phyloP scores from a whole-genome alignment of 257 asterid species.

The Gentiana dahurica region DNA sequence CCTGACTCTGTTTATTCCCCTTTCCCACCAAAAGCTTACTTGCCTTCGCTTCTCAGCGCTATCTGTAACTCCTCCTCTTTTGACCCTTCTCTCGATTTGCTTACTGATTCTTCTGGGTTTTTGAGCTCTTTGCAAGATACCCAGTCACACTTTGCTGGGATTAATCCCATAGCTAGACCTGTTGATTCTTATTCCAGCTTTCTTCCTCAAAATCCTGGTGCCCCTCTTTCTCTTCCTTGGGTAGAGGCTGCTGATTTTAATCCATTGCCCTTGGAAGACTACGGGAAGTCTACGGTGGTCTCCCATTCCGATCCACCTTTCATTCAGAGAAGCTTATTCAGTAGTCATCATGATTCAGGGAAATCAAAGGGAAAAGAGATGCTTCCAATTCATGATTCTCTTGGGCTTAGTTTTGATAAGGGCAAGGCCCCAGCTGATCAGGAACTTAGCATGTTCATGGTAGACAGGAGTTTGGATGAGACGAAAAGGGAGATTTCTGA shows the following conservation, averaged over 20 bases:
- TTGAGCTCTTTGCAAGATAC: slow-evolving; percentile 1
- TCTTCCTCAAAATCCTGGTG: slow-evolving; percentile 3
- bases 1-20: slow-evolving; percentile 5
- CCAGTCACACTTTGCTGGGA: not conserved
- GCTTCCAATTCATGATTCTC: not conserved
- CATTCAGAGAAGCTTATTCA: slow-evolving; percentile 6
- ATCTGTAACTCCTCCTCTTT: slow-evolving; percentile 8
- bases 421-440: slow-evolving; percentile 6
- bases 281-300: slow-evolving; percentile 4
- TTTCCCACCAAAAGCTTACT: slow-evolving; percentile 7
- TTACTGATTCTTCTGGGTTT: slow-evolving; percentile 3
- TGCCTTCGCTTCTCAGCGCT: slow-evolving; percentile 9
- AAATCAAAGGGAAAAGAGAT: not conserved
- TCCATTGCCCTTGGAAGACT: slow-evolving; percentile 8
- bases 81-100: slow-evolving; percentile 5
- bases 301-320: not conserved
- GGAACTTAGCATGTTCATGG: not conserved
- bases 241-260: slow-evolving; percentile 1
- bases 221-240: slow-evolving; percentile 1
- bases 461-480: not conserved
- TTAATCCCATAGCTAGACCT: not conserved
- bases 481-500: slow-evolving; percentile 2
- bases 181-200: slow-evolving; percentile 7
- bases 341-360: not conserved
- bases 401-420: slow-evolving; percentile 2